Evolutionary conservation across 2,329 filamentous ascomycete species (phyloP).

Genomic region (Truncatella angustata): DNA sequence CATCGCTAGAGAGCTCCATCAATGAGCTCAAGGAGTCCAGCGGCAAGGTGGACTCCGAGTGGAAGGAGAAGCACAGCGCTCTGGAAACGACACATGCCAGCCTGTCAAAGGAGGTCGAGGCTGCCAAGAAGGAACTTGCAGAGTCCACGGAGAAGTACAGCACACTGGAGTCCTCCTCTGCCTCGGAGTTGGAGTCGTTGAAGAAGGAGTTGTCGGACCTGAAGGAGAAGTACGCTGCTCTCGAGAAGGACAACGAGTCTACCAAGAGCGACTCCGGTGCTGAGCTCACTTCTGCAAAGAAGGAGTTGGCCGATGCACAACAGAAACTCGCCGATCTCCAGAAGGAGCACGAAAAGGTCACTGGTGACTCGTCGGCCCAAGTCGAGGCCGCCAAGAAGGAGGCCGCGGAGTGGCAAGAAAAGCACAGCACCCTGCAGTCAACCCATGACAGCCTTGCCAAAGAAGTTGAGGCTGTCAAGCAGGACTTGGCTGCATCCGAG

Average conservation of each 20-base stretch:
- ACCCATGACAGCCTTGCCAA: slow-evolving; percentile 17
- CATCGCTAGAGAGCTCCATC: slow-evolving; percentile 11
- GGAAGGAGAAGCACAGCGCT: slow-evolving; percentile 7
- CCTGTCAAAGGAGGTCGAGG: slow-evolving; percentile 8
- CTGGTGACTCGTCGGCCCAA: slow-evolving; percentile 19
- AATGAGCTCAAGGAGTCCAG: slow-evolving; percentile 19
- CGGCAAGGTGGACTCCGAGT: slow-evolving; percentile 4
- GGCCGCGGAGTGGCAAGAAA: slow-evolving; percentile 21
- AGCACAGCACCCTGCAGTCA: slow-evolving; percentile 17
- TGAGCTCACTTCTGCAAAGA: slow-evolving; percentile 17
- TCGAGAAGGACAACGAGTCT: slow-evolving; percentile 13
- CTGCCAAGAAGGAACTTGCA: slow-evolving; percentile 11
- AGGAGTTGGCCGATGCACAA: slow-evolving; percentile 20
- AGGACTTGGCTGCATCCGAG: slow-evolving; percentile 19
- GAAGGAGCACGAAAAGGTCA: slow-evolving; percentile 15
- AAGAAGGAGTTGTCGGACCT: slow-evolving; percentile 22
- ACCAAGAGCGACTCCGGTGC: slow-evolving; percentile 10
- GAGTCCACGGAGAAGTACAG: slow-evolving; percentile 7
- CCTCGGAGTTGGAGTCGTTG: slow-evolving; percentile 28
- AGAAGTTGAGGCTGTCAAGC: slow-evolving; percentile 20
- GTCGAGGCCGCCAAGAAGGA: slow-evolving; percentile 30
- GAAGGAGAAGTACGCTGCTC: slow-evolving; percentile 19
- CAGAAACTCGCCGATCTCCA: slow-evolving; percentile 20
- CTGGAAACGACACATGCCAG: slow-evolving; percentile 14
- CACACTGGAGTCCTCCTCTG: slow-evolving; percentile 23